Evolutionary conservation across 1,139 yeast species (phyloP).

Genomic region (Yamadazyma aaseri): DNA sequence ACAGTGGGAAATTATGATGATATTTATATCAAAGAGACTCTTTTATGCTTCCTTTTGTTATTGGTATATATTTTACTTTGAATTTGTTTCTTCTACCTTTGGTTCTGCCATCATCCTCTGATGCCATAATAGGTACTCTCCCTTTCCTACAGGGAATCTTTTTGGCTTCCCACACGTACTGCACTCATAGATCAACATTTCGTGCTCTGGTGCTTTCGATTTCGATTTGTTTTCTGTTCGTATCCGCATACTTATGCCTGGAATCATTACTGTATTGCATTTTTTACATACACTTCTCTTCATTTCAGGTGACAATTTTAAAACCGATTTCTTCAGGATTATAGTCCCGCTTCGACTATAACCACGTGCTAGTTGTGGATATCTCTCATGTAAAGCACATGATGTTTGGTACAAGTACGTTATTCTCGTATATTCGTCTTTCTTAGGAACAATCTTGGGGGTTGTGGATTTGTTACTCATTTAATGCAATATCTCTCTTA

Average conservation of each 20-base stretch:
- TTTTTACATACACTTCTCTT: conserved; percentile 62
- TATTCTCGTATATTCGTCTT: conserved; percentile 59
- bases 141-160: conserved; percentile 35
- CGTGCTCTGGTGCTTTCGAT: conserved; percentile 24
- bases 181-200: conserved; percentile 33
- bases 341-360: conserved; percentile 46
- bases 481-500: conserved; percentile 1
- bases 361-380: conserved; percentile 44
- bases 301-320: conserved; percentile 57
- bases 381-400: conserved; percentile 22
- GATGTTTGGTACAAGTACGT: conserved; percentile 58
- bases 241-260: conserved; percentile 43
- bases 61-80: no score
- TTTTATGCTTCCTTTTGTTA: no score
- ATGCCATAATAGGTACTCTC: not conserved
- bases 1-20: no score
- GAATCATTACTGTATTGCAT: conserved; percentile 49
- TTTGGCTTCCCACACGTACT: conserved; percentile 23
- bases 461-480: conserved; percentile 3
- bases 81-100: no score
- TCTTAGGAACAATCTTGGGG: conserved; percentile 44
- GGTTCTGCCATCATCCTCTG: no score
- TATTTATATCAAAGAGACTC: no score
- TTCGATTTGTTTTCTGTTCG: conserved; percentile 29
- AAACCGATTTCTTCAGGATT: conserved; percentile 62